These are phyloP conservation scores for Candida suzukii DNA, from an alignment of 805 yeast genomes.

Conservation along the genomic window DNA sequence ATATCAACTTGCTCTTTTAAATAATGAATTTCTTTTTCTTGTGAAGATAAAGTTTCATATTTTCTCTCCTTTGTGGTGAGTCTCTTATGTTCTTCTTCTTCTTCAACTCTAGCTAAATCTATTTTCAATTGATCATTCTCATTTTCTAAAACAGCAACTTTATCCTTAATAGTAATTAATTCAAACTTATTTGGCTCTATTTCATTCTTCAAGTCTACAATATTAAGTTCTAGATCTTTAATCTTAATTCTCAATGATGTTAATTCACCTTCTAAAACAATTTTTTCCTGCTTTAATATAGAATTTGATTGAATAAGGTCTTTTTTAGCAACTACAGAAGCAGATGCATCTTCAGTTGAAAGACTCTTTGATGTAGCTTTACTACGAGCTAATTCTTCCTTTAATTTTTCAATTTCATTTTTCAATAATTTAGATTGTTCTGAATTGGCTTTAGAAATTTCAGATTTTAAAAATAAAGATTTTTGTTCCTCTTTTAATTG, in stretches of 20 bases:
- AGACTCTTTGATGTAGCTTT: too few relatives aligned
- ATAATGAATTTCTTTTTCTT: background rate
- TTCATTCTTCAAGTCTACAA: background rate
- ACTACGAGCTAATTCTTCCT: background rate
- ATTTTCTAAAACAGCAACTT: background rate
- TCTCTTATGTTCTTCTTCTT: background rate
- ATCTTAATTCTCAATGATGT: constrained; percentile 1
- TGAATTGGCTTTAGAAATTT: background rate
- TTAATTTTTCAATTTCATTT: background rate
- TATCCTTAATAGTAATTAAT: background rate
- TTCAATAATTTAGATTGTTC: constrained; percentile 3
- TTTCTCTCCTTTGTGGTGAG: background rate
- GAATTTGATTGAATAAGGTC: background rate
- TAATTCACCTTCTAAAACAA: background rate
- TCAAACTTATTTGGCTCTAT: background rate
- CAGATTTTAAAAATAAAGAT: constrained; percentile 6
- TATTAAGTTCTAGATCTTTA: constrained; percentile 19
- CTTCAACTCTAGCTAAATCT: background rate
- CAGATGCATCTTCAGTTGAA: too few relatives aligned
- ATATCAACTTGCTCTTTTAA: background rate
- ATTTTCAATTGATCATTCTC: background rate
- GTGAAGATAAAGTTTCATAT: background rate
- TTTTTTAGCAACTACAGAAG: too few relatives aligned
- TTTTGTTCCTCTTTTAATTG: constrained; percentile 26
- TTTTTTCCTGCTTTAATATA: background rate